Percentiles rank a stretch among this genome's conserved stretches.
Evolutionary conservation across 306 rosid genomes (phyloP).

Genomic region (Hippophae tibetana): DNA sequence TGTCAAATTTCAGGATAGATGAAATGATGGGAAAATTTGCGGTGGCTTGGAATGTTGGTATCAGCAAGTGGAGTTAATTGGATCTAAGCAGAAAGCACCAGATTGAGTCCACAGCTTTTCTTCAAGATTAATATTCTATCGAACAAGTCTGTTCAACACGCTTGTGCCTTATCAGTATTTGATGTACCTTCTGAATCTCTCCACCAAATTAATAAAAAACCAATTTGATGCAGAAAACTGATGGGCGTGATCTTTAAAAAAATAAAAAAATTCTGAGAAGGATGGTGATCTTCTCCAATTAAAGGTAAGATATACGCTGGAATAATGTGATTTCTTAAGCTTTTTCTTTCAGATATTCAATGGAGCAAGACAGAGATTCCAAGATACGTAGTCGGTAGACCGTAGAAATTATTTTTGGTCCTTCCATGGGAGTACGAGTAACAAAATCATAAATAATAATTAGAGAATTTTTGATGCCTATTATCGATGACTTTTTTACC

Average conservation of each 20-base stretch:
- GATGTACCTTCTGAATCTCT: not conserved
- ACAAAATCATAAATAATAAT: no score
- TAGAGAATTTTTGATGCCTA: not conserved
- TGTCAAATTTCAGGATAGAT: conserved; percentile 23
- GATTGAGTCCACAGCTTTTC: conserved; percentile 6
- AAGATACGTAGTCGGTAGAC: conserved; percentile 3
- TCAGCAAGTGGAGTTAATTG: conserved; percentile 23
- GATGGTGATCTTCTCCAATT: no score
- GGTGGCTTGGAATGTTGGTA: conserved; percentile 36
- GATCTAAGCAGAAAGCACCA: conserved; percentile 31
- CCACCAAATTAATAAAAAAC: no score
- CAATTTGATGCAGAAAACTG: no score
- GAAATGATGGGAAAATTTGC: conserved; percentile 5
- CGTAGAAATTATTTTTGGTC: not conserved
- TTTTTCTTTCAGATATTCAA: not conserved
- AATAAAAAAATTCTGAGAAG: no score
- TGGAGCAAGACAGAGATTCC: not conserved
- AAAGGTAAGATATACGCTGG: not conserved
- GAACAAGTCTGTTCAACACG: not conserved
- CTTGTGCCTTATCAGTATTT: conserved; percentile 18
- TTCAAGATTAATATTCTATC: no score
- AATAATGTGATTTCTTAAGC: not conserved
- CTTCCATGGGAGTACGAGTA: not conserved
- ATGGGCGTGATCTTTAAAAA: no score
- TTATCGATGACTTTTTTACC: no score